Evolutionary conservation across 768 basidiomycete genomes (phyloP).

Genomic region (Stropharia rugosoannulata): DNA sequence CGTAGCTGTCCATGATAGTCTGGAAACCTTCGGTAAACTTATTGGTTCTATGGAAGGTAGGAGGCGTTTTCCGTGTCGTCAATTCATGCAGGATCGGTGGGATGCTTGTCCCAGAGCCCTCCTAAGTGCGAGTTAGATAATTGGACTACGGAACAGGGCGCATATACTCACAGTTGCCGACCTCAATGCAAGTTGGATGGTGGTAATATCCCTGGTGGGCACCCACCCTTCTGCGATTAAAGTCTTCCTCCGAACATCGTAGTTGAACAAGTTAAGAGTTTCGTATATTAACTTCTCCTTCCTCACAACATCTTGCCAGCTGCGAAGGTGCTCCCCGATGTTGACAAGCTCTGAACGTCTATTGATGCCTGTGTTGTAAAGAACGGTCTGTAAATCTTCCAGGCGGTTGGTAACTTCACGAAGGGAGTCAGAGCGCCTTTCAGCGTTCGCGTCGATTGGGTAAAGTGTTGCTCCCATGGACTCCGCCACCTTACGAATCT

Average conservation of each 20-base stretch:
- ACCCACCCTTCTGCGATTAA: conserved; percentile 98
- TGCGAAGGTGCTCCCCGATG: conserved; percentile 80
- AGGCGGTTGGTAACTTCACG: conserved; percentile 85
- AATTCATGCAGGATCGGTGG: conserved; percentile 93
- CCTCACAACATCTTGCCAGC: conserved; percentile 92
- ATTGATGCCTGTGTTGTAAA: conserved; percentile 86
- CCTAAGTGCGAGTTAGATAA: conserved; percentile 35
- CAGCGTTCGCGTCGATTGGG: conserved; percentile 92
- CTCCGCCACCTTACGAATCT: conserved; percentile 97
- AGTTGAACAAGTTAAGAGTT: conserved; percentile 93
- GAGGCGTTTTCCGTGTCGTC: conserved; percentile 86
- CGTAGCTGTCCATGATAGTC: conserved; percentile 97
- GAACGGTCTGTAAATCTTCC: conserved; percentile 86
- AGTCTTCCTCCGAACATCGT: conserved; percentile 91
- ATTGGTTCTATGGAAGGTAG: conserved; percentile 93
- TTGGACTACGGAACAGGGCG: neutral
- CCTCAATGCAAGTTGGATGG: conserved; percentile 83
- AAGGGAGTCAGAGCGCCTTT: conserved; percentile 88
- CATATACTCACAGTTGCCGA: conserved; percentile 71
- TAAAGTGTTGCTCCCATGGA: conserved; percentile 99
- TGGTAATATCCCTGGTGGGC: conserved; percentile 86
- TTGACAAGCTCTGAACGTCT: conserved; percentile 80
- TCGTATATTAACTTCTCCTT: conserved; percentile 98
- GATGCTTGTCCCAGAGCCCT: conserved; percentile 90
- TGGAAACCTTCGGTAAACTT: conserved; percentile 98